Evolutionary conservation across 495 filamentous ascomycete species (phyloP), one percentile per base, ranked within the genome.

Genomic region (Durotheca rogersii): DNA sequence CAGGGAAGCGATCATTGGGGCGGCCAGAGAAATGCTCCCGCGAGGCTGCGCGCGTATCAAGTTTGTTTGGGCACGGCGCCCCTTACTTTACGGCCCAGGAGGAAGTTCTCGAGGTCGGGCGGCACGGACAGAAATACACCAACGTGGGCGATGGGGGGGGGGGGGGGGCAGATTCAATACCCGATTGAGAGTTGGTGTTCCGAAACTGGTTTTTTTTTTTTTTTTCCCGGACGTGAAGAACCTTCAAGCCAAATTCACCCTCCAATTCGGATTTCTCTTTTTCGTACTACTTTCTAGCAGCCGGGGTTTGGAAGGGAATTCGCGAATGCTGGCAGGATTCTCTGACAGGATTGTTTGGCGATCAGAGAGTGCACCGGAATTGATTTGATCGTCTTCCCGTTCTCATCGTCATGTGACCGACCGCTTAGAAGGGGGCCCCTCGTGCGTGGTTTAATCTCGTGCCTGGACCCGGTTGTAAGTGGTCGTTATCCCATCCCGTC

Each of bases 331-430:
- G 67, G 62, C 62, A 67, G 56, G 64, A 54, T n/a, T n/a, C 61
- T 71, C 71, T 64, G 64, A 73, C 69, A 72, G 65, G 70, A 65
- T 66, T 67, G 67, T 69, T 67, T 61, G 66, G 61, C 58, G 66
- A 67, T 61, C 59, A 64, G 66, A 64, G 66, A 72, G 69, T 69
- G 69, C 71, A 72, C 67, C 68, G 65, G 58, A 73, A 72, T 67
- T 65, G 62, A 70, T 60, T 67, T 65, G 56, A 62, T 61, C 54
- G 51, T 63, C 58, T 65, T 56, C 55, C 51, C 39, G 21, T 48
- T 35, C 15, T n/a, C 32, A 27, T 27, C 23, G 9, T 27, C 23
- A 27, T 27, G 9, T 27, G 23, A 27, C 23, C 23, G 4, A 27
- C 4, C 23, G 9, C 9, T 4, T 4, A 9, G 9, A 27, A 27